Conservation (phyloP, 2,329 filamentous ascomycete species). For the Cyphellophora europaea region DNA sequence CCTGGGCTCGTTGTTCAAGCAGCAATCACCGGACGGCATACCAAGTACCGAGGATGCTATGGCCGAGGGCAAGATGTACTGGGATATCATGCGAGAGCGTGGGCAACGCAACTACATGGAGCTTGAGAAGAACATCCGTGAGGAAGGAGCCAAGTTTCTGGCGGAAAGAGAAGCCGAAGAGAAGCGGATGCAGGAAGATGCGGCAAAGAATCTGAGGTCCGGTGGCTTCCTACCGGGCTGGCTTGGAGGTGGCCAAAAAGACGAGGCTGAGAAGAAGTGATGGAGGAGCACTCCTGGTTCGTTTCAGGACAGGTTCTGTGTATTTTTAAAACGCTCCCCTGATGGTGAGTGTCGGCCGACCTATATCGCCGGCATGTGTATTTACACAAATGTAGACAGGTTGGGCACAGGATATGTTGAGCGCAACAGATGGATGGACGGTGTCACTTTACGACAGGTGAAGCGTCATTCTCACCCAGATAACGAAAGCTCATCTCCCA, state of each 20-base stretch:
- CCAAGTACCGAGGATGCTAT: constrained; percentile 30
- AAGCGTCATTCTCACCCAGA: too few relatives aligned
- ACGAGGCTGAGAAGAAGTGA: constrained; percentile 20
- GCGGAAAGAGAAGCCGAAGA: constrained; percentile 84
- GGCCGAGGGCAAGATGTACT: constrained; percentile 91
- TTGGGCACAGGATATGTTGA: too few relatives aligned
- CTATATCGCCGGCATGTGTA: too few relatives aligned
- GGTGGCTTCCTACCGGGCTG: constrained; percentile 50
- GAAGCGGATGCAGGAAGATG: constrained; percentile 83
- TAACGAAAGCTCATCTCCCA: too few relatives aligned
- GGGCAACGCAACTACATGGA: constrained; percentile 84
- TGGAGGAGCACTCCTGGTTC: too few relatives aligned
- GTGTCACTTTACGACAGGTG: too few relatives aligned
- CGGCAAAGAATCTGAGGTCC: constrained; percentile 84
- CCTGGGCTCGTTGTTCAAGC: constrained; percentile 62
- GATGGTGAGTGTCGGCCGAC: too few relatives aligned
- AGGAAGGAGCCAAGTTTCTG: constrained; percentile 92
- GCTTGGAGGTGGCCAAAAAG: constrained; percentile 32
- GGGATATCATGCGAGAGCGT: constrained; percentile 85
- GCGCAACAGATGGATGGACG: too few relatives aligned
- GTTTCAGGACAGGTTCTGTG: too few relatives aligned
- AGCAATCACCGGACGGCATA: constrained; percentile 58
- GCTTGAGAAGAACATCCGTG: constrained; percentile 80
- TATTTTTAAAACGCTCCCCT: too few relatives aligned
- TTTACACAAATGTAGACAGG: too few relatives aligned